Percentiles rank a stretch among this genome's conserved stretches.
These are phyloP conservation scores for Malassezia brasiliensis DNA, from an alignment of 1,284 basidiomycete species.

Conservation along the genomic window DNA sequence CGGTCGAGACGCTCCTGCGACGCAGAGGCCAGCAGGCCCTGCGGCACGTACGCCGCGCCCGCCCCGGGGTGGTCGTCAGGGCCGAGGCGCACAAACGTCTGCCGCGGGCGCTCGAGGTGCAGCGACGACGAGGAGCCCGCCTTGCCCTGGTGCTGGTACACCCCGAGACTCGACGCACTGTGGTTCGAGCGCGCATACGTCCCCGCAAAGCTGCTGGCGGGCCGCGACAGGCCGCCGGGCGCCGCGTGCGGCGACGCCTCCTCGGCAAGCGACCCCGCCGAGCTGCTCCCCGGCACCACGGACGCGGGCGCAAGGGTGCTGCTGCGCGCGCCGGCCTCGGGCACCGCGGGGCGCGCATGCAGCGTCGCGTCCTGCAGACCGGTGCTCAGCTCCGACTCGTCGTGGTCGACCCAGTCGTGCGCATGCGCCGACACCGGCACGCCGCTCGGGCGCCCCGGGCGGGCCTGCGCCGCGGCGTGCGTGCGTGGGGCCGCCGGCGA, in stretches of 20 bases:
- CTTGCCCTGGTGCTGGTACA: neutral
- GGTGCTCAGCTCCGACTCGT: neutral
- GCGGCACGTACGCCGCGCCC: constrained; percentile 56
- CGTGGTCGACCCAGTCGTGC: constrained; percentile 15
- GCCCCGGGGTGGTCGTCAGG: constrained; percentile 39
- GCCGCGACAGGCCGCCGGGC: neutral
- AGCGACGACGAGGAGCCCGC: neutral
- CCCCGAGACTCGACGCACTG: neutral
- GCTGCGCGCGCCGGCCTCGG: no score
- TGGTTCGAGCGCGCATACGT: constrained; percentile 3
- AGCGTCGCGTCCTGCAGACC: neutral
- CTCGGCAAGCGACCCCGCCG: neutral
- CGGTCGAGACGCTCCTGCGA: constrained; percentile 89
- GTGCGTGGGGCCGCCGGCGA: neutral
- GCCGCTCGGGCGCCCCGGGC: constrained; percentile 7
- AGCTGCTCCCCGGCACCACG: neutral
- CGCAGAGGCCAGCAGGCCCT: constrained; percentile 85
- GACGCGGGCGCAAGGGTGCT: no score
- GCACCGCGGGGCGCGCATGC: neutral
- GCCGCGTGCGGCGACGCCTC: neutral
- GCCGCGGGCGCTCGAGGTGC: constrained; percentile 11
- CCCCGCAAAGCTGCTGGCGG: neutral
- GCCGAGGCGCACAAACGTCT: constrained; percentile 40
- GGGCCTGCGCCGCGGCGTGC: neutral
- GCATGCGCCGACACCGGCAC: neutral